Evolutionary conservation across 2,329 filamentous ascomycete species (phyloP).

Genomic region (Fusarium zealandicum): DNA sequence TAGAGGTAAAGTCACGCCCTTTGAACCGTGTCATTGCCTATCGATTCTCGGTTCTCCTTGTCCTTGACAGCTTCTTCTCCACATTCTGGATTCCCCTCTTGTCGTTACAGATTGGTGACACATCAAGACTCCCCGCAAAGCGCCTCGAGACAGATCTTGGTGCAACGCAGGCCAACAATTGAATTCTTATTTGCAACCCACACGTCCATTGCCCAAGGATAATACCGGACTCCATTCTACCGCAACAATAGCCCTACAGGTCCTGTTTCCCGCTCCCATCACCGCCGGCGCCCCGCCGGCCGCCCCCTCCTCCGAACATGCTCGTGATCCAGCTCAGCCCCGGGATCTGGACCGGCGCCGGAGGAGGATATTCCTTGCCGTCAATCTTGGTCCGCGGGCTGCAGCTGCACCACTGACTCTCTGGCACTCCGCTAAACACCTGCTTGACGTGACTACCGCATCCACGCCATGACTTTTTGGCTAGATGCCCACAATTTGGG

Average conservation of each 20-base stretch:
- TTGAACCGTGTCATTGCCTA: constrained; percentile 4
- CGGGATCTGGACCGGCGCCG: constrained; percentile 50
- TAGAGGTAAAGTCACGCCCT: constrained; percentile 6
- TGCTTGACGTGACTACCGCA: constrained; percentile 57
- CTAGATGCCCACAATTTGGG: constrained; percentile 37
- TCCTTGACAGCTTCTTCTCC: constrained; percentile 11
- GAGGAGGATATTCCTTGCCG: constrained; percentile 56
- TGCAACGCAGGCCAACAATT: constrained; percentile 10
- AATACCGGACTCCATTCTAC: no score
- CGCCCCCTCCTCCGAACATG: constrained; percentile 32
- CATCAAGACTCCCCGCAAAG: not conserved
- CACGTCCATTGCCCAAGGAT: not conserved
- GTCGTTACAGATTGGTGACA: not conserved
- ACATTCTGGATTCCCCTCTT: constrained; percentile 13
- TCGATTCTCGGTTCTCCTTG: constrained; percentile 10
- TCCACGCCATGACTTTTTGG: constrained; percentile 58
- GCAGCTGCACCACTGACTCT: constrained; percentile 58
- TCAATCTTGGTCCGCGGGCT: constrained; percentile 52
- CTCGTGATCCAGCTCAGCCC: constrained; percentile 50
- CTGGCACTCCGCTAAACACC: constrained; percentile 53
- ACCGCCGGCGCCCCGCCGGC: not conserved
- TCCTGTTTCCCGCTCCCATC: constrained; percentile 36
- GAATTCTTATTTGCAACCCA: constrained; percentile 20
- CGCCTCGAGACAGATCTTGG: not conserved
- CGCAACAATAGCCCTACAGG: constrained; percentile 13